These are phyloP conservation scores for Myxozyma mucilagina DNA, from an alignment of 805 yeast genomes.

Conservation along the genomic window DNA sequence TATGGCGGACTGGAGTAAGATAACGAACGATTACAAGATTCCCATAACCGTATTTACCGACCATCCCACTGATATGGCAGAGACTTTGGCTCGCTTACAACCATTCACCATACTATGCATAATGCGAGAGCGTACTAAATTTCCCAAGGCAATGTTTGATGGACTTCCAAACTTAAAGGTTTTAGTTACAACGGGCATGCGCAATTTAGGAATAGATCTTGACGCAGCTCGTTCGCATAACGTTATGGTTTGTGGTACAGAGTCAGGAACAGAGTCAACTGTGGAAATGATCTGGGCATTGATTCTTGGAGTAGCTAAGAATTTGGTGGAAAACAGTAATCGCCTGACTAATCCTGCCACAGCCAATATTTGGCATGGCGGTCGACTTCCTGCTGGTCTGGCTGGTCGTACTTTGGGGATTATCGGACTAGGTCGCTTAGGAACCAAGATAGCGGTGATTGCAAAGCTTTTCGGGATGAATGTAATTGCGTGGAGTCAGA, in stretches of 20 bases:
- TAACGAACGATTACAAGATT: constrained; percentile 4
- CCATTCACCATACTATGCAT: constrained; percentile 30
- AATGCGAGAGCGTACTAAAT: constrained; percentile 34
- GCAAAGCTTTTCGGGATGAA: constrained; percentile 33
- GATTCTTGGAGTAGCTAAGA: constrained; percentile 25
- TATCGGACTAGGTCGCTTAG: constrained; percentile 32
- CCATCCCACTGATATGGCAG: constrained; percentile 8
- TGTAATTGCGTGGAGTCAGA: constrained; percentile 33
- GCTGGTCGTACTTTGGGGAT: constrained; percentile 30
- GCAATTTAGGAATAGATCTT: constrained; percentile 30
- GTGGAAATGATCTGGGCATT: constrained; percentile 34
- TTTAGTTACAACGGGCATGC: constrained; percentile 30
- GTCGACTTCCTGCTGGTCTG: constrained; percentile 27
- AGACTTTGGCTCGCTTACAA: constrained; percentile 15
- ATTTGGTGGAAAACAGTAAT: constrained; percentile 26
- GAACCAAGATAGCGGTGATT: constrained; percentile 23
- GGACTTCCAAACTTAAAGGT: constrained; percentile 31
- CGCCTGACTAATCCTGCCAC: constrained; percentile 12
- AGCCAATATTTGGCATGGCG: constrained; percentile 31
- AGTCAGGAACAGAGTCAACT: constrained; percentile 26
- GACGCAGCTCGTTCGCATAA: constrained; percentile 28
- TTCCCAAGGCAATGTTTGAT: constrained; percentile 14
- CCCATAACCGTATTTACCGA: constrained; percentile 31
- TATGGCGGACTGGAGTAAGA: constrained; percentile 29
- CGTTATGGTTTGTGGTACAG: constrained; percentile 28